Evolutionary conservation across 768 basidiomycete genomes (phyloP).

Genomic region (Amanita jacksonii): DNA sequence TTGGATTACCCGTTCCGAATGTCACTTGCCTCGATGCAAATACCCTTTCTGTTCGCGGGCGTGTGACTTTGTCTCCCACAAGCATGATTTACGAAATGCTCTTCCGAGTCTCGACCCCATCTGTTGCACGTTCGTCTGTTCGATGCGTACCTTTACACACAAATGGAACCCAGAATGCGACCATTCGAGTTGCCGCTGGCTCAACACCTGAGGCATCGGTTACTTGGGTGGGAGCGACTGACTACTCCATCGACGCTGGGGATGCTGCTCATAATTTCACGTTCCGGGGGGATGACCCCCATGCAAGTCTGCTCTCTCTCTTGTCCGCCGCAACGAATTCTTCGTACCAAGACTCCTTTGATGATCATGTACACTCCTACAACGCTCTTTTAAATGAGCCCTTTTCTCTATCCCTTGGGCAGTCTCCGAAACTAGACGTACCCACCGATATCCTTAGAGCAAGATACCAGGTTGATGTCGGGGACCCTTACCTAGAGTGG

Average conservation of each 20-base stretch:
- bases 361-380: slow-evolving; percentile 44
- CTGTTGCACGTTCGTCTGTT: slow-evolving; percentile 12
- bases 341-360: slow-evolving; percentile 31
- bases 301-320: slow-evolving; percentile 30
- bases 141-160: slow-evolving; percentile 24
- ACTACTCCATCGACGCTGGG: slow-evolving; percentile 57
- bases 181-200: slow-evolving; percentile 32
- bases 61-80: slow-evolving; percentile 27
- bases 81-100: slow-evolving; percentile 72
- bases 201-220: slow-evolving; percentile 48
- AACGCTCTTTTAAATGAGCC: slow-evolving; percentile 26
- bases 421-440: slow-evolving; percentile 38
- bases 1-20: slow-evolving; percentile 43
- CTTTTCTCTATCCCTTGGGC: slow-evolving; percentile 54
- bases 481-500: slow-evolving; percentile 66
- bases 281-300: slow-evolving; percentile 57
- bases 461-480: slow-evolving; percentile 42
- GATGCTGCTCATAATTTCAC: slow-evolving; percentile 44
- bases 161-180: slow-evolving; percentile 30
- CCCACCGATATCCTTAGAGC: slow-evolving; percentile 51
- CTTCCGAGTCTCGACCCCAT: slow-evolving; percentile 29
- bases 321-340: slow-evolving; percentile 19
- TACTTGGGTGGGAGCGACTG: slow-evolving; percentile 67
- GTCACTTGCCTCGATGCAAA: slow-evolving; percentile 49
- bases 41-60: slow-evolving; percentile 47